Evolutionary conservation across 805 yeast genomes (phyloP), one percentile per base, ranked within the genome.

Genomic region (Danielozyma ontarioensis): DNA sequence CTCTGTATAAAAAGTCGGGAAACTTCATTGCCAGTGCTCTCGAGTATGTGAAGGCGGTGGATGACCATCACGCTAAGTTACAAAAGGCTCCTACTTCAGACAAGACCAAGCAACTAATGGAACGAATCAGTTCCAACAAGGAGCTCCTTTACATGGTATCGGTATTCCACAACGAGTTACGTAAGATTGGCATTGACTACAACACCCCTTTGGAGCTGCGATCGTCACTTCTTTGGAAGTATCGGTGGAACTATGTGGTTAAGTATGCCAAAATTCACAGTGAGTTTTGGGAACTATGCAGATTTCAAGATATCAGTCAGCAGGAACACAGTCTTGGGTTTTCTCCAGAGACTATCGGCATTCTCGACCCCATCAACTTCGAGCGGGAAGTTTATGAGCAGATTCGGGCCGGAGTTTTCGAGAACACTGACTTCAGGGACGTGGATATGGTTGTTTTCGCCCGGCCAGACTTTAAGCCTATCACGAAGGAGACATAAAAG

Each of bases 341-440:
- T 27, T 35, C 45, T 25, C 50, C 54, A 2, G 26, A 37, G 12
- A 39, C 52, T 24, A 39, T 66, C 13, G 72, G 72, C 11, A 31
- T 65, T 4, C 44, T 66, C 21, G 71, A 66, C 40, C 72, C 72
- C 1, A 38, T 39, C 28, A 50, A 66, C 39, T 66, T 62, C 40
- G 42, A 48, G 2, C 15, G n/a, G 2, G 51, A 50, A 3, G 46
- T 42, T 5, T 61, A 59, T 41, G 28, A 43, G 3, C 45, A 49
- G 28, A 35, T 64, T 3, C 57, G 55, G 38, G 36, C 39, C 4
- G 68, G 68, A 4, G 33, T 18, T 12, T 59, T 44, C 37, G 39
- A 46, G 6, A 55, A 40, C 4, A 29, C 37, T 1, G 50, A 49
- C 21, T 62, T 57, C 35, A 42, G 43, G 22, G 37, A 51, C 32